phyloP scores from a whole-genome alignment of 2,329 filamentous ascomycete genomes.

The Shiraia bambusicola region DNA sequence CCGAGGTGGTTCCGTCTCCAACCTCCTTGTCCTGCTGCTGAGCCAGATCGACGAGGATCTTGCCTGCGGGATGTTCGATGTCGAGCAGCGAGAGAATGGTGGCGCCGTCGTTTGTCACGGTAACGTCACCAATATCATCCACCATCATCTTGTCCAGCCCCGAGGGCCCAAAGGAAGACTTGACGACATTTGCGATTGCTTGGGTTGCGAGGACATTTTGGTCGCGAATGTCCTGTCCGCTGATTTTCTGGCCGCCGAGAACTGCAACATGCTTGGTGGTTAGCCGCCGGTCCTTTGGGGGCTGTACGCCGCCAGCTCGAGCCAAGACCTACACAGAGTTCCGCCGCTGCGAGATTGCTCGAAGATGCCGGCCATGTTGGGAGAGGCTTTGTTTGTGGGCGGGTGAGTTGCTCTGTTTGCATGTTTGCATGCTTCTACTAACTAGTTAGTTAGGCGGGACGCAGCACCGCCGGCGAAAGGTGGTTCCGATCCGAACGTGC shows the following conservation, averaged over 20 bases:
- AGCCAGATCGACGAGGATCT: constrained; percentile 95
- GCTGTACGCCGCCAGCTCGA: too few species aligned
- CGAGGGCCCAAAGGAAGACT: constrained; percentile 96
- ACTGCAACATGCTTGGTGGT: constrained; percentile 51
- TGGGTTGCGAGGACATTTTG: constrained; percentile 97
- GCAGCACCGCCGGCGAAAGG: constrained; percentile 25
- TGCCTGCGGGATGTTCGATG: constrained; percentile 96
- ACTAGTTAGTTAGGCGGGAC: constrained; percentile 30
- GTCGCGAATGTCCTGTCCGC: constrained; percentile 91
- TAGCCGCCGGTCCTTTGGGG: too few species aligned
- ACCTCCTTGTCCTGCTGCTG: constrained; percentile 99
- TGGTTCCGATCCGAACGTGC: constrained; percentile 20
- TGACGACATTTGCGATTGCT: constrained; percentile 97
- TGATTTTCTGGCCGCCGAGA: constrained; percentile 96
- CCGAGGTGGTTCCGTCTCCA: constrained; percentile 95
- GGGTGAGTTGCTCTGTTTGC: constrained; percentile 32
- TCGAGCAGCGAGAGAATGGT: constrained; percentile 94
- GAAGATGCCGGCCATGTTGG: constrained; percentile 86
- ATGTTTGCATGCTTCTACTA: constrained; percentile 31
- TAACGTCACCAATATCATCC: constrained; percentile 98
- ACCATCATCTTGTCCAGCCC: constrained; percentile 99
- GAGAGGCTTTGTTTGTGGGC: constrained; percentile 28
- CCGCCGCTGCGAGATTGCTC: constrained; percentile 90
- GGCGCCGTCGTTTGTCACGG: constrained; percentile 97
- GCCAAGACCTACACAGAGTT: constrained; percentile 70